Conservation (phyloP, 1,284 basidiomycete species). For the Boletus semigastroideus region DNA sequence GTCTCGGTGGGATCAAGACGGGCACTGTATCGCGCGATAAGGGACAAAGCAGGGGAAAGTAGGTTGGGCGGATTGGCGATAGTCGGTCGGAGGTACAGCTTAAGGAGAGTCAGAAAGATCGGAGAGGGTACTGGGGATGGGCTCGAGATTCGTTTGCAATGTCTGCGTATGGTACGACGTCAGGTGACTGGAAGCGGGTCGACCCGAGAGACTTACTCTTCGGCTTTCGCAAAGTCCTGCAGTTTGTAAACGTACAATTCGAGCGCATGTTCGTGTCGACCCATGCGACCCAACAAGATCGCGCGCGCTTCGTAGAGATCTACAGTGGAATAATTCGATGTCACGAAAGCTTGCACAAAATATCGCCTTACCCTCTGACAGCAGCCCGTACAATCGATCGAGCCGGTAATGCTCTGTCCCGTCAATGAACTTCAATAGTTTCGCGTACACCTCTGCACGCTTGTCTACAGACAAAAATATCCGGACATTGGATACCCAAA, state of each 20-base stretch:
- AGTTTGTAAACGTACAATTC: slow-evolving; percentile 90
- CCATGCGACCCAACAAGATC: slow-evolving; percentile 85
- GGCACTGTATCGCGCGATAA: slow-evolving; percentile 82
- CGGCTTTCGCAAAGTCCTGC: slow-evolving; percentile 81
- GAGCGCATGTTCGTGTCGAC: slow-evolving; percentile 90
- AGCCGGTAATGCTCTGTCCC: slow-evolving; percentile 72
- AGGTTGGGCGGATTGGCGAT: slow-evolving; percentile 49
- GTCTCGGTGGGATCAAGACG: slow-evolving; percentile 80
- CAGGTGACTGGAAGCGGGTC: background rate
- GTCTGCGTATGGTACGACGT: slow-evolving; percentile 46
- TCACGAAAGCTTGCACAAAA: background rate
- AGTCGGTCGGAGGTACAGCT: slow-evolving; percentile 82
- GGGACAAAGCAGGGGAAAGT: slow-evolving; percentile 75
- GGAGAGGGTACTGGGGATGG: slow-evolving; percentile 54
- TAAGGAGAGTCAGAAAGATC: slow-evolving; percentile 85
- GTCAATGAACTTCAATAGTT: slow-evolving; percentile 78
- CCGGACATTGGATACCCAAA: background rate
- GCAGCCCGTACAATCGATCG: slow-evolving; percentile 74
- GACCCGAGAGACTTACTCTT: slow-evolving; percentile 59
- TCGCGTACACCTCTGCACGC: slow-evolving; percentile 54
- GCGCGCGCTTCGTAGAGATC: slow-evolving; percentile 89
- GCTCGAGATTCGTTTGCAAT: slow-evolving; percentile 81
- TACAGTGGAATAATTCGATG: slow-evolving; percentile 25
- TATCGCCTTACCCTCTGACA: slow-evolving; percentile 69
- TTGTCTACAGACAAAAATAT: slow-evolving; percentile 33